Conservation (phyloP, 768 basidiomycete species). For the Lactarius deliciosus region DNA sequence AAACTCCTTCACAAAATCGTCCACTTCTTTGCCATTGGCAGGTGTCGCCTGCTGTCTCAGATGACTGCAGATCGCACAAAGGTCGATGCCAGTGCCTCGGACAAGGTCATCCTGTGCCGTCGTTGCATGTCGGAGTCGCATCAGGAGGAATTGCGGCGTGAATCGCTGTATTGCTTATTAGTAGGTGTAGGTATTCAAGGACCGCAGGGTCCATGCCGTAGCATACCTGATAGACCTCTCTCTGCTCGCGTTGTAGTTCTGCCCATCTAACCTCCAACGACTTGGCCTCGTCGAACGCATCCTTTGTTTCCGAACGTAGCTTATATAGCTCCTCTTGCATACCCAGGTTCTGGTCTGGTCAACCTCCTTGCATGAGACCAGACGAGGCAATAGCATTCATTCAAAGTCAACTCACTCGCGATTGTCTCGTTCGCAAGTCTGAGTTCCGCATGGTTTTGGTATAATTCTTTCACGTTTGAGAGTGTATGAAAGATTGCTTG, state of each 20-base stretch:
- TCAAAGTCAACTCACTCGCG: conserved; percentile 58
- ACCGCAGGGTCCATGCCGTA: not conserved
- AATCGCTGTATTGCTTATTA: conserved; percentile 55
- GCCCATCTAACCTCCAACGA: conserved; percentile 79
- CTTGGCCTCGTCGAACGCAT: conserved; percentile 86
- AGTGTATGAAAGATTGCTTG: conserved; percentile 85
- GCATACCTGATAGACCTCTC: conserved; percentile 79
- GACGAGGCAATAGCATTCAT: conserved; percentile 11
- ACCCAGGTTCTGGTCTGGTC: conserved; percentile 68
- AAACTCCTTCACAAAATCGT: conserved; percentile 86
- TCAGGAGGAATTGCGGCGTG: conserved; percentile 81
- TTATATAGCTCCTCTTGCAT: conserved; percentile 74
- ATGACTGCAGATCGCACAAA: conserved; percentile 63
- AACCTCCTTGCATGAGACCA: conserved; percentile 14
- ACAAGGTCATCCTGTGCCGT: conserved; percentile 88
- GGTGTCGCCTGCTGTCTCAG: conserved; percentile 27
- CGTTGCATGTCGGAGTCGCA: conserved; percentile 84
- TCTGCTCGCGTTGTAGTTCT: conserved; percentile 85
- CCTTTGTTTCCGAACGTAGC: conserved; percentile 79
- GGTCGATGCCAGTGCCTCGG: conserved; percentile 78
- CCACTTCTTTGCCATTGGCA: conserved; percentile 56
- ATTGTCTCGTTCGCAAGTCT: conserved; percentile 84
- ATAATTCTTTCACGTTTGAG: conserved; percentile 67
- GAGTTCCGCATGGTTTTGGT: conserved; percentile 74
- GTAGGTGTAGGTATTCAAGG: no score